Percentiles rank a stretch among this genome's conserved stretches.
Evolutionary conservation across 176 grass and related monocot genomes (phyloP).

Genomic region (Rhynchospora tenuis): DNA sequence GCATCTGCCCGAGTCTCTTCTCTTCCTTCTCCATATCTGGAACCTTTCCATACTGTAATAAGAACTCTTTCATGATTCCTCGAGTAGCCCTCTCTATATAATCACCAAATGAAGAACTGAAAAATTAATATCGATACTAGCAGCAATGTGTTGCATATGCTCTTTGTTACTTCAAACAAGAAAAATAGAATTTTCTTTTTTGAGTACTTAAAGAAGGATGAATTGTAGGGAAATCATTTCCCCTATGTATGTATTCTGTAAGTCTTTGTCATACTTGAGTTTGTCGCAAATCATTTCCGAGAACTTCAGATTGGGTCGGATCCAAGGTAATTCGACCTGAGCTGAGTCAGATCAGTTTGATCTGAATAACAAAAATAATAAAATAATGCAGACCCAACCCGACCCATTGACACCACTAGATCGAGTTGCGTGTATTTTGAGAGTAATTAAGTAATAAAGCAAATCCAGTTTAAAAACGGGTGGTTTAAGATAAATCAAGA

Average conservation of each 20-base stretch:
- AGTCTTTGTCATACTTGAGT: too few species aligned
- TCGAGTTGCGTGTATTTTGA: too few species aligned
- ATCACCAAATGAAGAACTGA: background rate
- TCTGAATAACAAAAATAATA: too few species aligned
- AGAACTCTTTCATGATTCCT: conserved; percentile 57
- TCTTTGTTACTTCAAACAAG: background rate
- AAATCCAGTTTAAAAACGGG: background rate
- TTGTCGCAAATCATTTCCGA: too few species aligned
- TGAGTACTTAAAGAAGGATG: background rate
- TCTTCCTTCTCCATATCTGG: conserved; percentile 53
- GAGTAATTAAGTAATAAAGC: too few species aligned
- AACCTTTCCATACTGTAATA: conserved; percentile 54
- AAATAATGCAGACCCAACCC: too few species aligned
- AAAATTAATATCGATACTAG: background rate
- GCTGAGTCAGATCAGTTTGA: too few species aligned
- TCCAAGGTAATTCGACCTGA: too few species aligned
- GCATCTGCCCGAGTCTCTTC: conserved; percentile 68
- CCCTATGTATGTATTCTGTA: too few species aligned
- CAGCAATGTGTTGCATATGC: background rate
- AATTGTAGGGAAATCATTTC: background rate
- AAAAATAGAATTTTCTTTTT: background rate
- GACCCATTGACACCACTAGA: too few species aligned
- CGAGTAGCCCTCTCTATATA: conserved; percentile 60
- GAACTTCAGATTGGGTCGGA: too few species aligned
- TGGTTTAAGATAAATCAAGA: background rate